Conservation (phyloP, 2,329 filamentous ascomycete genomes). For the Ceratocystis colombiana region DNA sequence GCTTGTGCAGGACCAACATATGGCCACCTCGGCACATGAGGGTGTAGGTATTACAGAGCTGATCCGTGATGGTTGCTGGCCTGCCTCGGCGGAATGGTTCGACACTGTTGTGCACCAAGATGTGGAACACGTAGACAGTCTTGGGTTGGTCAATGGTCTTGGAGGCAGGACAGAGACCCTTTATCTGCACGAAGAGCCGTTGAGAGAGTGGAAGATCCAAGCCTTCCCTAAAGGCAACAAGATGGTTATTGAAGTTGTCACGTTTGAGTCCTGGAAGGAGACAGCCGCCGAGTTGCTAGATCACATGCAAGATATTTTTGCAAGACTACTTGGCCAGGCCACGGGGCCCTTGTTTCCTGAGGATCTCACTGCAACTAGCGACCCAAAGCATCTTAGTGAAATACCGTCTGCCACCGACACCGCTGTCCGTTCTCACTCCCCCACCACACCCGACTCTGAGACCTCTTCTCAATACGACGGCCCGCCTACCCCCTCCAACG, state of each 20-base stretch:
- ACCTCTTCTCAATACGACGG: slow-evolving; percentile 17
- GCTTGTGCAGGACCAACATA: slow-evolving; percentile 47
- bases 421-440: background rate
- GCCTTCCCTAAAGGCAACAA: slow-evolving; percentile 44
- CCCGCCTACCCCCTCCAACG: slow-evolving; percentile 19
- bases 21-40: slow-evolving; percentile 46
- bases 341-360: slow-evolving; percentile 31
- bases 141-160: slow-evolving; percentile 35
- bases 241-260: slow-evolving; percentile 49
- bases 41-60: slow-evolving; percentile 47
- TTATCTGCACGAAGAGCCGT: slow-evolving; percentile 48
- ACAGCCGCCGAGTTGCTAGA: slow-evolving; percentile 44
- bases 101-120: slow-evolving; percentile 51
- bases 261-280: slow-evolving; percentile 45
- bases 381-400: background rate
- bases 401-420: background rate
- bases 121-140: slow-evolving; percentile 50
- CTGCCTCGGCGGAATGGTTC: slow-evolving; percentile 37
- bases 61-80: slow-evolving; percentile 41
- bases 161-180: slow-evolving; percentile 45
- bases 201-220: slow-evolving; percentile 52
- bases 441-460: background rate
- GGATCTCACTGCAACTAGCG: background rate
- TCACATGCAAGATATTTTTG: slow-evolving; percentile 39
- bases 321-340: slow-evolving; percentile 35